Percentiles rank a stretch among this genome's conserved stretches.
Conservation (phyloP, 2,329 filamentous ascomycete species). For the Capronia americana region DNA sequence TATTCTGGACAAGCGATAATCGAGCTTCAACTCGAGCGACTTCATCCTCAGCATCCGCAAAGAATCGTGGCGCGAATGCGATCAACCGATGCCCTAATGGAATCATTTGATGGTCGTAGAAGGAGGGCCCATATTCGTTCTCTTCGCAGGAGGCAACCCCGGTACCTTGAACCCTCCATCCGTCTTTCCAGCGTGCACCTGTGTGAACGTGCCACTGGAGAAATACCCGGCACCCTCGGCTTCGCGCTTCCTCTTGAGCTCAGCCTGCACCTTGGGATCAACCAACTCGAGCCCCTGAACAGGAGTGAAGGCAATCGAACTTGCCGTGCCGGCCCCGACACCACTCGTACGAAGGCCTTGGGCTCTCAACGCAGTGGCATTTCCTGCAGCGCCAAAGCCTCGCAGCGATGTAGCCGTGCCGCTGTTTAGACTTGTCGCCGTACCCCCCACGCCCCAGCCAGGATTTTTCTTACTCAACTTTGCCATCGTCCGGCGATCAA, state of each 20-base stretch:
- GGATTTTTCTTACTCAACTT: constrained; percentile 95
- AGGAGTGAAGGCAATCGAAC: constrained; percentile 89
- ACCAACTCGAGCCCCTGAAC: constrained; percentile 94
- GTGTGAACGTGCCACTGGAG: constrained; percentile 95
- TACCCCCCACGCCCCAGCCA: constrained; percentile 75
- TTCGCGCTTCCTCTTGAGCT: constrained; percentile 87
- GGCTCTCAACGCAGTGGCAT: constrained; percentile 72
- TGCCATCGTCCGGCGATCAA: constrained; percentile 90
- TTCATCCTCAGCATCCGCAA: background rate
- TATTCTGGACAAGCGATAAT: background rate
- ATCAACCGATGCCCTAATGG: too few relatives aligned
- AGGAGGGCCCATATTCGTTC: constrained; percentile 63
- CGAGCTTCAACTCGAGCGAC: background rate
- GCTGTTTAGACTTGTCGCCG: constrained; percentile 62
- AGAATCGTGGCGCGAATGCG: background rate
- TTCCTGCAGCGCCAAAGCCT: constrained; percentile 67
- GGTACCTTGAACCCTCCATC: constrained; percentile 83
- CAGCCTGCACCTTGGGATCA: constrained; percentile 87
- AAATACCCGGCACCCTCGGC: constrained; percentile 97
- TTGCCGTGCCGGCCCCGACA: constrained; percentile 82
- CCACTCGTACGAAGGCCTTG: constrained; percentile 82
- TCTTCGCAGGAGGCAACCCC: constrained; percentile 74
- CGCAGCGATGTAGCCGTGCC: constrained; percentile 78
- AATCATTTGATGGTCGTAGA: constrained; percentile 41
- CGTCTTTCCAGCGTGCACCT: constrained; percentile 58